Evolutionary conservation across 371 early-diverging fungal genomes (phyloP).

Genomic region (Apophysomyces variabilis): DNA sequence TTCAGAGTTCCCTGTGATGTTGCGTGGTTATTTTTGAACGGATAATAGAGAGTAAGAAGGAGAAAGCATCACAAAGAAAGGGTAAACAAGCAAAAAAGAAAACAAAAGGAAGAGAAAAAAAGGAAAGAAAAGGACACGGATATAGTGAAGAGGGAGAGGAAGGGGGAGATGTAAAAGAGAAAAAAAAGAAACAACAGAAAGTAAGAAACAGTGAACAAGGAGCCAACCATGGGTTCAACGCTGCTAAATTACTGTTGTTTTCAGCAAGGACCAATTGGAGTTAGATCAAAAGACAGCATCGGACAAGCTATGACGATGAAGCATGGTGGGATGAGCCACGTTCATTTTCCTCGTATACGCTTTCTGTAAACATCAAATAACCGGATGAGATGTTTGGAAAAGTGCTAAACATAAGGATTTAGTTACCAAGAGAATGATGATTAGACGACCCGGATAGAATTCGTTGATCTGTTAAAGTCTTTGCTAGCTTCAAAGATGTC

Average conservation of each 20-base stretch:
- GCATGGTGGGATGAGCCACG: background rate
- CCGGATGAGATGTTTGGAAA: background rate
- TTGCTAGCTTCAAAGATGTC: background rate
- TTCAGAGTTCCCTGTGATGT: background rate
- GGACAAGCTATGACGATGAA: background rate
- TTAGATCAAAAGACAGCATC: no score
- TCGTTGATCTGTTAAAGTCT: background rate
- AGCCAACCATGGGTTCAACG: background rate
- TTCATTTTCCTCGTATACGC: constrained; percentile 4
- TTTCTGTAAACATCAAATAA: background rate
- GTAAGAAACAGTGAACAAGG: background rate
- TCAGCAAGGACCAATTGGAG: background rate
- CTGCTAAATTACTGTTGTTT: no score
- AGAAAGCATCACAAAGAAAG: constrained; percentile 7
- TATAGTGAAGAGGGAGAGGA: background rate
- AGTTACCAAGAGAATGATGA: constrained; percentile 4
- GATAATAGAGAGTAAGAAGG: constrained; percentile 3
- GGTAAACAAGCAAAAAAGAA: background rate
- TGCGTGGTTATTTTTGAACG: constrained; percentile 4
- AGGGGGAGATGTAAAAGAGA: background rate
- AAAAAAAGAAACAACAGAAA: background rate
- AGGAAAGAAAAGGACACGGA: background rate
- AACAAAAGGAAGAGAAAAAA: constrained; percentile 9
- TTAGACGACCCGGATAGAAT: constrained; percentile 2
- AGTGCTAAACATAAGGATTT: background rate